A percentile compares a stretch with the other conserved stretches of the same genome.
phyloP scores from a whole-genome alignment of 768 basidiomycete genomes.

The Podaxis mareebaensis region DNA sequence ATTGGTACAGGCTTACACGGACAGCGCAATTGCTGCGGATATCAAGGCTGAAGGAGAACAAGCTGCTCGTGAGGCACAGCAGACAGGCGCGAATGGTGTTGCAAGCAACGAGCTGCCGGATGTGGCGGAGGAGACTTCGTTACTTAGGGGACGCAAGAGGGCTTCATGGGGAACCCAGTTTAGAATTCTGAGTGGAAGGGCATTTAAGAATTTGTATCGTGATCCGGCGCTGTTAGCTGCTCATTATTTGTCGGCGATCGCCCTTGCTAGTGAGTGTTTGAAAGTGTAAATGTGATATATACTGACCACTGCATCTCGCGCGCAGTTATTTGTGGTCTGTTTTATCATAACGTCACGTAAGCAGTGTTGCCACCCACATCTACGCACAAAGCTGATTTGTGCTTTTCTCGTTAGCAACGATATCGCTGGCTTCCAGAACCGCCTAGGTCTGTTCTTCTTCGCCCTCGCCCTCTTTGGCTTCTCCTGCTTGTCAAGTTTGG shows the following conservation, averaged over 20 bases:
- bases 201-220: conserved; percentile 97
- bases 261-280: conserved; percentile 69
- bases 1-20: conserved; percentile 73
- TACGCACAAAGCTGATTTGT: not conserved
- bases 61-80: conserved; percentile 27
- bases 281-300: conserved; percentile 4
- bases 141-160: conserved; percentile 72
- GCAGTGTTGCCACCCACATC: conserved; percentile 24
- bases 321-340: conserved; percentile 86
- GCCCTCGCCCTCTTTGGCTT: conserved; percentile 96
- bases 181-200: conserved; percentile 88
- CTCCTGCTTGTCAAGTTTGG: conserved; percentile 91
- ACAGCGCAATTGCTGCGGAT: conserved; percentile 62
- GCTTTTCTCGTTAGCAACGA: conserved; percentile 57
- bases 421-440: conserved; percentile 96
- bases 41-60: conserved; percentile 56
- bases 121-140: conserved; percentile 63
- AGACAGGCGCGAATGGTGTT: conserved; percentile 26
- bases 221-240: conserved; percentile 90
- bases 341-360: conserved; percentile 85
- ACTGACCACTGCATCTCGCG: conserved; percentile 5
- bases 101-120: conserved; percentile 56
- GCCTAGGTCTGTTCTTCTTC: conserved; percentile 96
- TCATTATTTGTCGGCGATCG: conserved; percentile 86
- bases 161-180: conserved; percentile 93